Evolutionary conservation across 2,329 filamentous ascomycete genomes (phyloP).

Genomic region (Alternaria arborescens): DNA sequence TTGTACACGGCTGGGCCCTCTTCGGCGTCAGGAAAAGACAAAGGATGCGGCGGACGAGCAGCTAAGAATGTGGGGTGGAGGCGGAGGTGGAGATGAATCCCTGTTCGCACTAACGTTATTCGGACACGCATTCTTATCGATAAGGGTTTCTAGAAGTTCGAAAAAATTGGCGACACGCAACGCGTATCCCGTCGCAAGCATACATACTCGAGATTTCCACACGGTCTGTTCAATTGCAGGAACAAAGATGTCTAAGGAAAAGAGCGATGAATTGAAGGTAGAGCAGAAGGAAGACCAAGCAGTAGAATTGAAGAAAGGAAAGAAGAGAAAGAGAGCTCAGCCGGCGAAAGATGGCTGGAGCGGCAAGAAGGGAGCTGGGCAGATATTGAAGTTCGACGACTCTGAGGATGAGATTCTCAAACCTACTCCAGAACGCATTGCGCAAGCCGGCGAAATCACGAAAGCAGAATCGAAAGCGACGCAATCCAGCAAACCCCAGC

Average conservation of each 20-base stretch:
- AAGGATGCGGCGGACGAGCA: not conserved
- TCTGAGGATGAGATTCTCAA: slow-evolving; percentile 14
- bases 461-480: not conserved
- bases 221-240: not conserved
- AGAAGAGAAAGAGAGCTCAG: slow-evolving; percentile 45
- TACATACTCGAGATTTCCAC: not conserved
- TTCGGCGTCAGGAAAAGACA: not conserved
- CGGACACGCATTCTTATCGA: slow-evolving; percentile 32
- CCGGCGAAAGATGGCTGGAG: slow-evolving; percentile 13
- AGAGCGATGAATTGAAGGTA: slow-evolving; percentile 3
- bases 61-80: not conserved
- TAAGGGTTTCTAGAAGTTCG: slow-evolving; percentile 21
- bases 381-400: slow-evolving; percentile 26
- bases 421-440: not conserved
- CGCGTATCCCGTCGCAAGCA: not conserved
- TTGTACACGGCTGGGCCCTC: not conserved
- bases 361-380: slow-evolving; percentile 26
- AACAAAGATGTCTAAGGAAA: slow-evolving; percentile 28
- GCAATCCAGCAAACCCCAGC: not conserved
- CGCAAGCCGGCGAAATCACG: not conserved
- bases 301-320: slow-evolving; percentile 31
- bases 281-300: not conserved
- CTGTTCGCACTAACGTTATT: not conserved
- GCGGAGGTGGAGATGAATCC: slow-evolving; percentile 1
- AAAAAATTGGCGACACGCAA: slow-evolving; percentile 29